A percentile compares a stretch with the other conserved stretches of the same genome.
Evolutionary conservation across 2,329 filamentous ascomycete genomes (phyloP).

Genomic region (Fusarium burgessii): DNA sequence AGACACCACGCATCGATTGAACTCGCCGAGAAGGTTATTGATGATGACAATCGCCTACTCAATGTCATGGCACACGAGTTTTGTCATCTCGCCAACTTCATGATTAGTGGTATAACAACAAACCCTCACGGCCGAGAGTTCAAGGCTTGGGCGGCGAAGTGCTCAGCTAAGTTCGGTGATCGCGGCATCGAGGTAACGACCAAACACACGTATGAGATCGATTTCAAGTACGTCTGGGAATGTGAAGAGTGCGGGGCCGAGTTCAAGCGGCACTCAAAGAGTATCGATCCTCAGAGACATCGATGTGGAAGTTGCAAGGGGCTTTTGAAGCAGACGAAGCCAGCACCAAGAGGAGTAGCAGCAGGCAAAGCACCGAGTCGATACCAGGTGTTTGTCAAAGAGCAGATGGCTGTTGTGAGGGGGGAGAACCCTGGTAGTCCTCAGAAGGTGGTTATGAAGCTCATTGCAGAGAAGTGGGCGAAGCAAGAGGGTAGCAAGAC

Average conservation of each 20-base stretch:
- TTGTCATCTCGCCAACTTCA: conserved; percentile 93
- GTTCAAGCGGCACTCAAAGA: conserved; percentile 87
- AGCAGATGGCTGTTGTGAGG: conserved; percentile 73
- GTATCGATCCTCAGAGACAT: conserved; percentile 78
- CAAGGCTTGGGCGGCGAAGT: conserved; percentile 76
- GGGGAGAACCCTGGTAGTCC: conserved; percentile 66
- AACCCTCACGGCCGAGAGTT: conserved; percentile 88
- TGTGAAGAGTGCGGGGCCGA: conserved; percentile 77
- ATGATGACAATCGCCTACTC: conserved; percentile 79
- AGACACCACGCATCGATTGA: conserved; percentile 83
- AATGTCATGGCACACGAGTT: conserved; percentile 98
- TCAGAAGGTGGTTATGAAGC: conserved; percentile 77
- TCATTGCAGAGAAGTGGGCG: conserved; percentile 73
- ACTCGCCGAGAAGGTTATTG: conserved; percentile 88
- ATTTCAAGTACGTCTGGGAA: conserved; percentile 91
- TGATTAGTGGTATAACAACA: conserved; percentile 79
- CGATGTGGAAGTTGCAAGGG: conserved; percentile 83
- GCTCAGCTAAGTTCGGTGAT: conserved; percentile 66
- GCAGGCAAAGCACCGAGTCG: conserved; percentile 49
- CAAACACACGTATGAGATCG: conserved; percentile 89
- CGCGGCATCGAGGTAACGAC: conserved; percentile 84
- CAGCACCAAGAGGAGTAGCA: conserved; percentile 64
- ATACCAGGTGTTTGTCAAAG: conserved; percentile 70
- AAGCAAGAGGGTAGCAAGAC: conserved; percentile 57
- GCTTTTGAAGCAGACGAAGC: conserved; percentile 80